Evolutionary conservation across 257 asterid genomes (phyloP).

Genomic region (Catharanthus roseus): DNA sequence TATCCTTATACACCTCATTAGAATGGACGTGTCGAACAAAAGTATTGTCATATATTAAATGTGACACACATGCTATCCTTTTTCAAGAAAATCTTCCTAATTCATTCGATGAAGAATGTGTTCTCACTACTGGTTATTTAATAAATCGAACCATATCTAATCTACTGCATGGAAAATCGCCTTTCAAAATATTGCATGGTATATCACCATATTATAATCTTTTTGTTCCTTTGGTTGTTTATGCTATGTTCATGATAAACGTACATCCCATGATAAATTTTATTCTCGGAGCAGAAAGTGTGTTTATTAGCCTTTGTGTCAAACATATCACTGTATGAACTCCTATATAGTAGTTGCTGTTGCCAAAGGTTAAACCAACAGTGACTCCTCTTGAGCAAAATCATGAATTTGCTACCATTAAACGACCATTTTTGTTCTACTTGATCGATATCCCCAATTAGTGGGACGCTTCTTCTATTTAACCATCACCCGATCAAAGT

Average conservation of each 20-base stretch:
- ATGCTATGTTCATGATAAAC: not conserved
- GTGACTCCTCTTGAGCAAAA: too few species aligned
- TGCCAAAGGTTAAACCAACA: too few species aligned
- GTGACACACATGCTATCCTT: not conserved
- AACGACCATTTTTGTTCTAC: too few species aligned
- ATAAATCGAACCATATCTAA: not conserved
- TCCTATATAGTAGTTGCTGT: too few species aligned
- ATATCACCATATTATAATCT: not conserved
- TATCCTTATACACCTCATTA: not conserved
- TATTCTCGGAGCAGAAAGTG: not conserved
- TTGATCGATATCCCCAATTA: too few species aligned
- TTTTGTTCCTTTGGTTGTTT: not conserved
- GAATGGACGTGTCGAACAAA: not conserved
- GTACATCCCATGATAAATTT: not conserved
- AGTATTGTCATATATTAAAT: not conserved
- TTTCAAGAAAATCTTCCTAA: not conserved
- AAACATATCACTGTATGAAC: too few species aligned
- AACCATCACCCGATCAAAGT: too few species aligned
- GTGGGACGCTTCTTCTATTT: too few species aligned
- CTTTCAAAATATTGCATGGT: not conserved
- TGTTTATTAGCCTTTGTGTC: too few species aligned
- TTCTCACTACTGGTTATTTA: not conserved
- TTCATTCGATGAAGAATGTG: not conserved
- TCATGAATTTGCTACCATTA: too few species aligned
- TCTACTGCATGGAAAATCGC: not conserved